Evolutionary conservation across 805 yeast genomes (phyloP).

Genomic region (Vanderwaltozyma polyspora): DNA sequence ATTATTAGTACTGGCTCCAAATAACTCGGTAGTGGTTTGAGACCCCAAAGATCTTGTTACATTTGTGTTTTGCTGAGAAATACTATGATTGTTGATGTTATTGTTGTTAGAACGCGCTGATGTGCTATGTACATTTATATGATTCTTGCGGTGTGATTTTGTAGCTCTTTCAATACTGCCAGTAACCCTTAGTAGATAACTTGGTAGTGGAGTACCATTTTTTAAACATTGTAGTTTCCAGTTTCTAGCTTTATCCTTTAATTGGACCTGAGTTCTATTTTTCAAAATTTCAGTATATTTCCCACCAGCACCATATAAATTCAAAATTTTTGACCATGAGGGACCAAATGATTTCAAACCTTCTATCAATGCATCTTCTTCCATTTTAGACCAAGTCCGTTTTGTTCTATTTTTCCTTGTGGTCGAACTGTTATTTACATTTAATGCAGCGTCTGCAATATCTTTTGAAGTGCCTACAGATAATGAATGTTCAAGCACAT

Average conservation of each 20-base stretch:
- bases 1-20: not conserved
- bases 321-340: conserved; percentile 85
- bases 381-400: conserved; percentile 67
- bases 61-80: not conserved
- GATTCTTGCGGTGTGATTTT: conserved; percentile 13
- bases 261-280: conserved; percentile 83
- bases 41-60: not conserved
- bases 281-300: conserved; percentile 69
- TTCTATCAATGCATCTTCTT: conserved; percentile 70
- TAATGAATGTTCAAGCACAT: not conserved
- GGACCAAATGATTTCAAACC: conserved; percentile 82
- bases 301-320: conserved; percentile 88
- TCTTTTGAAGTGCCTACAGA: not conserved
- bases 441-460: conserved; percentile 17
- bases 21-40: not conserved
- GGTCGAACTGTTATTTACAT: too few relatives aligned
- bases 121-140: too few relatives aligned
- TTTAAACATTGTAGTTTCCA: conserved; percentile 83
- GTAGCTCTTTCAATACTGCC: conserved; percentile 61
- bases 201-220: conserved; percentile 66
- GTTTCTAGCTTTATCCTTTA: conserved; percentile 93
- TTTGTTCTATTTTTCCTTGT: conserved; percentile 21
- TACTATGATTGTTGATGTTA: too few relatives aligned
- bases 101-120: too few relatives aligned
- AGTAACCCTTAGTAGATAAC: conserved; percentile 69